These are phyloP conservation scores for Hypocreales sp. DNA, from an alignment of 2,329 filamentous ascomycete species.

Conservation along the genomic window DNA sequence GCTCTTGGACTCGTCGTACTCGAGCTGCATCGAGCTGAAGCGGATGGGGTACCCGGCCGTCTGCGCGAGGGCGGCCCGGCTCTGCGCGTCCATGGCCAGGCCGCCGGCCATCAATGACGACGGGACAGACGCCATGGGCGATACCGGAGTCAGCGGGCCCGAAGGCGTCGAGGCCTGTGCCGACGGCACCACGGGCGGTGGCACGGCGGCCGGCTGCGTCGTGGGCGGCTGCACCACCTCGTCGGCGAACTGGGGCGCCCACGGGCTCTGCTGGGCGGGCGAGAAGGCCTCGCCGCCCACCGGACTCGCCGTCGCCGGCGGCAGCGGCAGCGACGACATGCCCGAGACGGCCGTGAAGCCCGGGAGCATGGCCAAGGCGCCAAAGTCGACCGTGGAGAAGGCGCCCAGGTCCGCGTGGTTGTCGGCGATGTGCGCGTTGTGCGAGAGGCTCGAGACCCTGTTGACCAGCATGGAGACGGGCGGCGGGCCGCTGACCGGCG, in stretches of 20 bases:
- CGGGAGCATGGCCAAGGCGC: conserved; percentile 30
- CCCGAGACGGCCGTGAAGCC: conserved; percentile 18
- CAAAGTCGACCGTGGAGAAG: conserved; percentile 27
- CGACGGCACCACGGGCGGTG: conserved; percentile 5
- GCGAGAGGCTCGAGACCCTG: conserved; percentile 29
- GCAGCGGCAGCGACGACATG: conserved; percentile 18
- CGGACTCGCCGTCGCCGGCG: conserved; percentile 10
- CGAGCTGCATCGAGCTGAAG: conserved; percentile 31
- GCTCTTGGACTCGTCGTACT: conserved; percentile 33
- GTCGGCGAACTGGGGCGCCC: conserved; percentile 18
- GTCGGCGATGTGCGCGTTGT: conserved; percentile 26
- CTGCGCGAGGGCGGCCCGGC: conserved; percentile 1
- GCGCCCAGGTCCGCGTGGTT: conserved; percentile 21
- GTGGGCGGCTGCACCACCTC: conserved; percentile 7
- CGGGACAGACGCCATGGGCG: conserved; percentile 5
- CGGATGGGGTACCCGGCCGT: conserved; percentile 19
- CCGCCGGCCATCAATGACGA: conserved; percentile 3
- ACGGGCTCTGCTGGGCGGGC: conserved; percentile 18
- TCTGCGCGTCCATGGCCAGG: conserved; percentile 3
- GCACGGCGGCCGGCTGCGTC: conserved; percentile 12
- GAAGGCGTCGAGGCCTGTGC: conserved; percentile 15
- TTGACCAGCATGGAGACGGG: conserved; percentile 33
- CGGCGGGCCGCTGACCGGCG: background rate
- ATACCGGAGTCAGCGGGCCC: conserved; percentile 13
- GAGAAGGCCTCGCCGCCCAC: conserved; percentile 16